A percentile compares a stretch with the other conserved stretches of the same genome.
phyloP scores from a whole-genome alignment of 2,329 filamentous ascomycete species.

The Venturia pyrina region DNA sequence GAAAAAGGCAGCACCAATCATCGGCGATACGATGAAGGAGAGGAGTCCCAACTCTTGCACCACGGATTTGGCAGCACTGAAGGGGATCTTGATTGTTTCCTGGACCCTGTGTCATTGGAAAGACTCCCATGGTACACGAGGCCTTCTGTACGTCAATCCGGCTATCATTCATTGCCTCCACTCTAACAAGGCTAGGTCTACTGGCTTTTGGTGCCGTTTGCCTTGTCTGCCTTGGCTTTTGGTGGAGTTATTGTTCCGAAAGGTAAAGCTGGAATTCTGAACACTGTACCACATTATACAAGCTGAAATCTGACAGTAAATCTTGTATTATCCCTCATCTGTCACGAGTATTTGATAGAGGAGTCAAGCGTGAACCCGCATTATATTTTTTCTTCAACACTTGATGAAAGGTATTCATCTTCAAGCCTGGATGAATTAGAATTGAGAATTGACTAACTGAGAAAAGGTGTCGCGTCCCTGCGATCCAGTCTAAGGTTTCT shows the following conservation, averaged over 20 bases:
- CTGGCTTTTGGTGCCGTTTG: constrained; percentile 75
- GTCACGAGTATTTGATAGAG: constrained; percentile 69
- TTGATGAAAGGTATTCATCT: background rate
- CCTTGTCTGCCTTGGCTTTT: constrained; percentile 74
- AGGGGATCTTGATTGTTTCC: background rate
- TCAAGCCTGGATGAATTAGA: background rate
- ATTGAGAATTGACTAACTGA: constrained; percentile 33
- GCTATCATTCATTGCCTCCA: background rate
- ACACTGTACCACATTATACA: no score
- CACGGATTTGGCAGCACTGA: background rate
- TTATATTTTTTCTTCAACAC: constrained; percentile 36
- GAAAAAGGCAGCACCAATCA: background rate
- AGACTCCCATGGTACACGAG: constrained; percentile 11
- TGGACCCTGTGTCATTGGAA: background rate
- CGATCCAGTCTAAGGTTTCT: constrained; percentile 69
- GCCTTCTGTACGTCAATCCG: constrained; percentile 9
- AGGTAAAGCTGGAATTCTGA: constrained; percentile 6
- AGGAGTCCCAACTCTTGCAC: background rate
- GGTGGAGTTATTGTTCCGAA: constrained; percentile 79
- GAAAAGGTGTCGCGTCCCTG: constrained; percentile 70
- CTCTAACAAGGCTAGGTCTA: constrained; percentile 43
- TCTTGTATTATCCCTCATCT: constrained; percentile 73
- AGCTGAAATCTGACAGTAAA: constrained; percentile 44
- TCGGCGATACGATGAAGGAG: background rate
- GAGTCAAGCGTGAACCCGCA: constrained; percentile 47